Evolutionary conservation across 768 basidiomycete genomes (phyloP).

Genomic region (Leucogyrophana mollusca): DNA sequence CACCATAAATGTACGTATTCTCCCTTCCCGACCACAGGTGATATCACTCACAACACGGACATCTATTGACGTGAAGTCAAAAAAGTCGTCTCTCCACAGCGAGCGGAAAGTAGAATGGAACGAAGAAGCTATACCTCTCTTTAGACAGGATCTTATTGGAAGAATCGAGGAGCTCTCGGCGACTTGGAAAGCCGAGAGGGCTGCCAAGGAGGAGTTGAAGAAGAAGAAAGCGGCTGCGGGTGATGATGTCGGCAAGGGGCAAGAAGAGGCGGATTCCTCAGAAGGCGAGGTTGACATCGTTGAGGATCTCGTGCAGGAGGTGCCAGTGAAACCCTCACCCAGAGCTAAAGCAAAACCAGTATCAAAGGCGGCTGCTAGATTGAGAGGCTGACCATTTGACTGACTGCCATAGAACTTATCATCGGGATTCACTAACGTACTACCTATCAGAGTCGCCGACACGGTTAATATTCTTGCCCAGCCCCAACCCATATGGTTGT

Average conservation of each 20-base stretch:
- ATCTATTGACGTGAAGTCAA: conserved; percentile 22
- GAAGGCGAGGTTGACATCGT: conserved; percentile 42
- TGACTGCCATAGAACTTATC: too few species aligned
- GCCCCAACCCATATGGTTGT: too few species aligned
- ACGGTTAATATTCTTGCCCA: too few species aligned
- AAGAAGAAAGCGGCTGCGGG: conserved; percentile 27
- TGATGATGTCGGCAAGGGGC: conserved; percentile 12
- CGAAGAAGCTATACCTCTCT: conserved; percentile 40
- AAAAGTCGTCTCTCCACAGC: conserved; percentile 30
- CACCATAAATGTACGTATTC: conserved; percentile 37
- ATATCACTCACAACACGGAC: conserved; percentile 1
- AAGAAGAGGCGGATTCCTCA: conserved; percentile 25
- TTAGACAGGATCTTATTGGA: conserved; percentile 44
- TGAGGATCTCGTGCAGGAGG: conserved; percentile 21
- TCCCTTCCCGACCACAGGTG: not conserved
- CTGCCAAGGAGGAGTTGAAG: conserved; percentile 30
- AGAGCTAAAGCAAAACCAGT: not conserved
- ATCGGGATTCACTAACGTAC: too few species aligned
- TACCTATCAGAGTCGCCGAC: too few species aligned
- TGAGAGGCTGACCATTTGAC: conserved; percentile 32
- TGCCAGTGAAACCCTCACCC: conserved; percentile 9
- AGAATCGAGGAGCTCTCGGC: conserved; percentile 49
- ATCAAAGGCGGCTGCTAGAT: conserved; percentile 14
- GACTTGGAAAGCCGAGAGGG: conserved; percentile 50
- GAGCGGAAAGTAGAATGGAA: conserved; percentile 54